A percentile compares a stretch with the other conserved stretches of the same genome.
Evolutionary conservation across 2,329 filamentous ascomycete species (phyloP).

Genomic region (Ascochyta viciae-villosae): DNA sequence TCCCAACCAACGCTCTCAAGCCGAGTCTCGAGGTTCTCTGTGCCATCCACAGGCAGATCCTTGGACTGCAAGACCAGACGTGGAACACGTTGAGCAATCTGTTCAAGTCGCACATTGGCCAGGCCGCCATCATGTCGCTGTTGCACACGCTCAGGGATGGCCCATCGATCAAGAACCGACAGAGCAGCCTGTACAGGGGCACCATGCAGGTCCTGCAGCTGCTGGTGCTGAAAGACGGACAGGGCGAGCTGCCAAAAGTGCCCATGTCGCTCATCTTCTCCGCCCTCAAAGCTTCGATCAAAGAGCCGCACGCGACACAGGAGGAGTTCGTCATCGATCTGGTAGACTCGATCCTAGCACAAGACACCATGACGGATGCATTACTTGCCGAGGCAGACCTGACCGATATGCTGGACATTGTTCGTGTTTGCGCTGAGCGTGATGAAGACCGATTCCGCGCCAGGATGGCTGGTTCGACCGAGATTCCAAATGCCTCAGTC

Average conservation of each 20-base stretch:
- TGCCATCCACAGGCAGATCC: constrained; percentile 73
- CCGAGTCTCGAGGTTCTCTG: constrained; percentile 74
- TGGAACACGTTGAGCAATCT: constrained; percentile 76
- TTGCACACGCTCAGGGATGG: constrained; percentile 60
- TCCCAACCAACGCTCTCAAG: constrained; percentile 68
- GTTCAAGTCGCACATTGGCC: constrained; percentile 75
- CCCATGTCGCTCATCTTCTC: constrained; percentile 44
- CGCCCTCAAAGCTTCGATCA: constrained; percentile 43
- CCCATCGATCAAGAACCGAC: constrained; percentile 29
- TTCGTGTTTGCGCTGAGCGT: constrained; percentile 58
- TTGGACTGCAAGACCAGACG: constrained; percentile 65
- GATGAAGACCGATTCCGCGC: constrained; percentile 35
- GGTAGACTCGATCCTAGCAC: constrained; percentile 49
- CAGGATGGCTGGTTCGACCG: constrained; percentile 14
- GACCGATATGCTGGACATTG: constrained; percentile 66
- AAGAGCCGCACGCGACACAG: constrained; percentile 35
- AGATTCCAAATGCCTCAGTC: constrained; percentile 53
- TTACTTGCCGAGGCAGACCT: constrained; percentile 72
- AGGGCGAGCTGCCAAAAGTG: constrained; percentile 43
- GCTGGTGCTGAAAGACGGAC: constrained; percentile 43
- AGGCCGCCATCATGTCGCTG: constrained; percentile 70
- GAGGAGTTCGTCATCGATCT: constrained; percentile 61
- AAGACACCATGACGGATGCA: constrained; percentile 62
- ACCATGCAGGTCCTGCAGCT: constrained; percentile 40
- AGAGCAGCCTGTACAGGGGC: constrained; percentile 39